Evolutionary conservation across 2,329 filamentous ascomycete genomes (phyloP).

Genomic region (Penicillium sumatraense): DNA sequence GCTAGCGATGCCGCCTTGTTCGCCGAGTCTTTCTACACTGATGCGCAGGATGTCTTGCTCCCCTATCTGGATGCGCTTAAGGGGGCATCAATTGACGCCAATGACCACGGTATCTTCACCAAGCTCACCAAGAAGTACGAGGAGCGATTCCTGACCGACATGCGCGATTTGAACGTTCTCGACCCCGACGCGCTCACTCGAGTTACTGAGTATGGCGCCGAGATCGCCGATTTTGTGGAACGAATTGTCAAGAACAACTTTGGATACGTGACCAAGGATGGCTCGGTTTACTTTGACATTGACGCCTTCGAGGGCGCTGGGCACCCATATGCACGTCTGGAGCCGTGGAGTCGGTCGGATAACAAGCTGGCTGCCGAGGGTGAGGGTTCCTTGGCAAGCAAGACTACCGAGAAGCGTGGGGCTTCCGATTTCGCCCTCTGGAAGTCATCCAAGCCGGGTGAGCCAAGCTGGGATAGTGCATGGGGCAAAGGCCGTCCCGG

Average conservation of each 20-base stretch:
- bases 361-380: slow-evolving; percentile 84
- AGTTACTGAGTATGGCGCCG: slow-evolving; percentile 88
- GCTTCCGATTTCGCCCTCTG: slow-evolving; percentile 88
- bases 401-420: slow-evolving; percentile 69
- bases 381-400: slow-evolving; percentile 75
- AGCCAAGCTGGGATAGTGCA: slow-evolving; percentile 85
- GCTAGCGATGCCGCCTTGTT: slow-evolving; percentile 29
- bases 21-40: slow-evolving; percentile 58
- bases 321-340: slow-evolving; percentile 81
- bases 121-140: slow-evolving; percentile 86
- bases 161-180: slow-evolving; percentile 83
- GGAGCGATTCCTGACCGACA: slow-evolving; percentile 83
- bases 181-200: slow-evolving; percentile 80
- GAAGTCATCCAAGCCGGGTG: slow-evolving; percentile 90
- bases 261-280: slow-evolving; percentile 74
- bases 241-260: slow-evolving; percentile 83
- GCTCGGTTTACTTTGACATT: slow-evolving; percentile 95
- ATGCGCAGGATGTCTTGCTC: slow-evolving; percentile 71
- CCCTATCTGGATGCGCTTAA: slow-evolving; percentile 76
- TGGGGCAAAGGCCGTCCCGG: slow-evolving; percentile 90
- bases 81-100: slow-evolving; percentile 60
- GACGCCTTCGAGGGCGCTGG: slow-evolving; percentile 80
- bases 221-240: slow-evolving; percentile 85
- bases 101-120: slow-evolving; percentile 78
- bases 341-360: slow-evolving; percentile 84